These are phyloP conservation scores for Penicillium sp. DNA, from an alignment of 2,329 filamentous ascomycete genomes.

Conservation along the genomic window DNA sequence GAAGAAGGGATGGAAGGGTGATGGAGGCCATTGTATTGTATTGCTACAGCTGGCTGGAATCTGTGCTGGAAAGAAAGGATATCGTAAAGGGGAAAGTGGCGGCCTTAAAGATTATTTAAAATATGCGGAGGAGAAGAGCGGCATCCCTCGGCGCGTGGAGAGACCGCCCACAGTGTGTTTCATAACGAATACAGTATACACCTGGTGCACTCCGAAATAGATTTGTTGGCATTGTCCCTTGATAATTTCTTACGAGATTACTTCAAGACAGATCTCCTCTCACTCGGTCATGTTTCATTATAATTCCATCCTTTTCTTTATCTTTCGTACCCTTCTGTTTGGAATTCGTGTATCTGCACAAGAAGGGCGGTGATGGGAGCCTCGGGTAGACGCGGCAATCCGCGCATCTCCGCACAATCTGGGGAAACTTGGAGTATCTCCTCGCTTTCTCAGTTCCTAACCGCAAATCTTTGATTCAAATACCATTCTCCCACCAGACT, in stretches of 20 bases:
- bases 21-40: conserved; percentile 34
- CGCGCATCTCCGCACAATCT: conserved; percentile 40
- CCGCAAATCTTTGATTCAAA: conserved; percentile 1
- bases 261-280: not conserved
- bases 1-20: conserved; percentile 35
- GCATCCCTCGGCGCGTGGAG: conserved; percentile 25
- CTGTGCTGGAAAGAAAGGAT: not conserved
- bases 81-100: not conserved
- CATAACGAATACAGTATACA: not conserved
- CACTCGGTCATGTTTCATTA: not conserved
- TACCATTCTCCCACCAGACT: conserved; percentile 3
- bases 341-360: not conserved
- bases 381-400: conserved; percentile 51
- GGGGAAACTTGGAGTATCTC: conserved; percentile 20
- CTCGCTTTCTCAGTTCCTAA: conserved; percentile 4
- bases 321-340: too few relatives aligned
- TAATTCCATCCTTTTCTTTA: too few relatives aligned
- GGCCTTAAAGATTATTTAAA: conserved; percentile 8
- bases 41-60: not conserved
- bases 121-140: conserved; percentile 13
- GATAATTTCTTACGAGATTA: not conserved
- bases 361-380: conserved; percentile 19
- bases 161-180: conserved; percentile 1
- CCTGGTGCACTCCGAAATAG: not conserved
- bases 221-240: not conserved